A percentile compares a stretch with the other conserved stretches of the same genome.
Conservation (phyloP, 2,329 filamentous ascomycete species). For the Geoglossum cookeanum region DNA sequence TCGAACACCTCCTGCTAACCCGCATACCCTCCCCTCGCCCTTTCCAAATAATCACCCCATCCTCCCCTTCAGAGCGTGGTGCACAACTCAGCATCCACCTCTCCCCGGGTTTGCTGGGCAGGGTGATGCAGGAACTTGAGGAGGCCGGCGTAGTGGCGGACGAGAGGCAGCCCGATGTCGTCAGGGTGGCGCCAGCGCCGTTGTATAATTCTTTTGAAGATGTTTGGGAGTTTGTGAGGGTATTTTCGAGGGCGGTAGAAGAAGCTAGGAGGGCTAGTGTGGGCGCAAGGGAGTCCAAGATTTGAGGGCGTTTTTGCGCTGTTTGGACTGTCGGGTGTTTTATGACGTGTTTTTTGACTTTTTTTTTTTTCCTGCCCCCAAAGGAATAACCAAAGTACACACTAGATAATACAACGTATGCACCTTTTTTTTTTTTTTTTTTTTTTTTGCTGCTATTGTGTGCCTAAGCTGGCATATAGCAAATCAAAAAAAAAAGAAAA, state of each 20-base stretch:
- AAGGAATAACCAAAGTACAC: too few relatives aligned
- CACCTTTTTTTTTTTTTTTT: too few relatives aligned
- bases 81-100: slow-evolving; percentile 63
- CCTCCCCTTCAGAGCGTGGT: slow-evolving; percentile 46
- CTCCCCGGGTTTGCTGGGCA: slow-evolving; percentile 48
- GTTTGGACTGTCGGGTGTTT: too few relatives aligned
- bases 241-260: slow-evolving; percentile 27
- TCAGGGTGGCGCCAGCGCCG: slow-evolving; percentile 66
- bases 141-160: slow-evolving; percentile 57
- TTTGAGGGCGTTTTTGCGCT: not conserved
- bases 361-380: too few relatives aligned
- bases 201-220: slow-evolving; percentile 69
- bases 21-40: slow-evolving; percentile 13
- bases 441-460: too few relatives aligned
- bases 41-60: slow-evolving; percentile 50
- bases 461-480: too few relatives aligned
- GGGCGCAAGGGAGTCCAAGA: too few relatives aligned
- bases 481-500: too few relatives aligned
- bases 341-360: too few relatives aligned
- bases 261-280: not conserved
- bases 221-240: slow-evolving; percentile 39
- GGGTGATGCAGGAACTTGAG: slow-evolving; percentile 42
- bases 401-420: too few relatives aligned
- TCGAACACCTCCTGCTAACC: slow-evolving; percentile 44
- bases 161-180: slow-evolving; percentile 69